Conservation (phyloP, 208 protist genomes). For the Endotrypanum monterogeii region DNA sequence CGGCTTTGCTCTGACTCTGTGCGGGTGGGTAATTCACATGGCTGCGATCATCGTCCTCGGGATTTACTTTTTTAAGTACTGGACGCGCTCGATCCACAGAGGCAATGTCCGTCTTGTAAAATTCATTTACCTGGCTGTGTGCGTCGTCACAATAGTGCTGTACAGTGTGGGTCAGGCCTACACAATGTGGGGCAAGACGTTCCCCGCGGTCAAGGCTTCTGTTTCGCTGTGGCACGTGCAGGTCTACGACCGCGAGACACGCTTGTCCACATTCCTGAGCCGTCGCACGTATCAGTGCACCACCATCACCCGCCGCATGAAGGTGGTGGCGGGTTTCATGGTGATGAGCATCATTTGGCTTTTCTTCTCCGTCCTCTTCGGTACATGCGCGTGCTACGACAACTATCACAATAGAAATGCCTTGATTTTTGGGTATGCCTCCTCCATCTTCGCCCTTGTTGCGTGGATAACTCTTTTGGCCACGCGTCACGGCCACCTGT, state of each 20-base stretch:
- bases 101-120: constrained; percentile 33
- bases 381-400: constrained; percentile 37
- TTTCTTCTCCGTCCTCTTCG: constrained; percentile 41
- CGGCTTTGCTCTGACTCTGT: constrained; percentile 46
- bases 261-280: constrained; percentile 42
- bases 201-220: constrained; percentile 34
- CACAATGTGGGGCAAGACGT: constrained; percentile 38
- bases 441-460: constrained; percentile 34
- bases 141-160: constrained; percentile 41
- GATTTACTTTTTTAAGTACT: constrained; percentile 39
- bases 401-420: constrained; percentile 13
- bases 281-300: constrained; percentile 44
- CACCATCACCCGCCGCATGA: constrained; percentile 49
- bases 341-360: constrained; percentile 50
- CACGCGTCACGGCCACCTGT: constrained; percentile 32
- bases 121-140: constrained; percentile 39
- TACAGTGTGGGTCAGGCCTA: constrained; percentile 45
- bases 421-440: constrained; percentile 29
- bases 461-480: constrained; percentile 39
- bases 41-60: constrained; percentile 32
- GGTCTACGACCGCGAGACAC: constrained; percentile 38
- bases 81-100: constrained; percentile 42
- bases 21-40: constrained; percentile 36
- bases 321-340: constrained; percentile 46
- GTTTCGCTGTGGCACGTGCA: constrained; percentile 53